phyloP scores from a whole-genome alignment of 1,284 basidiomycete genomes.

The Fomitiporia mediterranea region DNA sequence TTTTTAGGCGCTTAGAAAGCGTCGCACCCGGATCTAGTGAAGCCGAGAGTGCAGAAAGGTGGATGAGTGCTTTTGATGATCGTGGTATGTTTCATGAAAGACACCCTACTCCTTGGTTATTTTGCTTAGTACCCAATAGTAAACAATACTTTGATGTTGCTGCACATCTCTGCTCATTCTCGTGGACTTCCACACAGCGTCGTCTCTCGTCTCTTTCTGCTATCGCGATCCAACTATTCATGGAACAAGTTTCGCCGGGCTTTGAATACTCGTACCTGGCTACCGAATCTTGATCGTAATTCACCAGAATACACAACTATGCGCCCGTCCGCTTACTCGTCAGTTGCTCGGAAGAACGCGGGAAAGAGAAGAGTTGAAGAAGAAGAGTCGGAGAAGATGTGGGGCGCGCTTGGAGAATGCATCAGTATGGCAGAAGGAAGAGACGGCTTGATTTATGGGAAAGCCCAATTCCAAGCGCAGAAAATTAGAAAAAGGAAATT shows the following conservation, averaged over 20 bases:
- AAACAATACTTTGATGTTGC: slow-evolving; percentile 51
- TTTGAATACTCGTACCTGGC: slow-evolving; percentile 37
- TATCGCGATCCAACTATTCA: slow-evolving; percentile 30
- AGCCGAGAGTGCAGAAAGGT: slow-evolving; percentile 33
- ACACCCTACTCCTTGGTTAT: slow-evolving; percentile 10
- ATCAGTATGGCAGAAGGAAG: slow-evolving; percentile 49
- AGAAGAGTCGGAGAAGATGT: slow-evolving; percentile 29
- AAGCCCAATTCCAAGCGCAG: slow-evolving; percentile 23
- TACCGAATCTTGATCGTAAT: slow-evolving; percentile 32
- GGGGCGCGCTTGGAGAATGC: slow-evolving; percentile 41
- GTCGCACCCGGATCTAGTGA: slow-evolving; percentile 19
- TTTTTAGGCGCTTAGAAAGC: slow-evolving; percentile 33
- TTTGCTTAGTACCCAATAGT: slow-evolving; percentile 34
- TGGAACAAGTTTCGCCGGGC: slow-evolving; percentile 26
- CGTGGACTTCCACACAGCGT: slow-evolving; percentile 58
- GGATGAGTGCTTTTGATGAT: slow-evolving; percentile 49
- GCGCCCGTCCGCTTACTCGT: neutral
- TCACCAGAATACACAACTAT: slow-evolving; percentile 24
- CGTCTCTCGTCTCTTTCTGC: slow-evolving; percentile 45
- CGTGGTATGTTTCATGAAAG: slow-evolving; percentile 32
- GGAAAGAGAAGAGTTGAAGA: neutral
- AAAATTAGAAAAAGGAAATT: neutral
- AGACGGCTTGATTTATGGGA: slow-evolving; percentile 40
- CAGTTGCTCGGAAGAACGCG: neutral
- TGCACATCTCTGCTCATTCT: slow-evolving; percentile 50